Conservation (phyloP, 108 stramenopile genomes). For the Mediolabrus comicus region DNA sequence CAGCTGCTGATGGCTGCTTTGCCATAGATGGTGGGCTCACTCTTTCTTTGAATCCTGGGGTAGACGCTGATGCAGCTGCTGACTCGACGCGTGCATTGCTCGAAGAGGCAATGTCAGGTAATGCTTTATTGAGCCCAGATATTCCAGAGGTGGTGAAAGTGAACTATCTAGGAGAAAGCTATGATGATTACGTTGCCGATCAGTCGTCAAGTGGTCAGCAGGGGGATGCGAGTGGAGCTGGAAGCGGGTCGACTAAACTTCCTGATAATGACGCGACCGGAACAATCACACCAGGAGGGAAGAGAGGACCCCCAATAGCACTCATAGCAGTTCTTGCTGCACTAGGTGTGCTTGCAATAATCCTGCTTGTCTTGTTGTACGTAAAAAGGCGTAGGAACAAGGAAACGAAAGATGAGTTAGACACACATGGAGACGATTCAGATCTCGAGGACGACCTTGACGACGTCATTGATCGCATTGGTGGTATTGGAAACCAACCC, state of each 20-base stretch:
- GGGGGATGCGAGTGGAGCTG: neutral
- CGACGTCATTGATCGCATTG: constrained; percentile 29
- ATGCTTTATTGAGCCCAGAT: constrained; percentile 18
- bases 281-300: neutral
- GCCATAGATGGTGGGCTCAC: constrained; percentile 26
- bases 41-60: constrained; percentile 6
- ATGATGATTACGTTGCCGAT: constrained; percentile 6
- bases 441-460: constrained; percentile 17
- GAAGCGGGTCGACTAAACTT: neutral
- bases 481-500: constrained; percentile 10
- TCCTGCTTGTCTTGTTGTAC: neutral
- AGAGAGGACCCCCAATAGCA: neutral
- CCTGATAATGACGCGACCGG: neutral
- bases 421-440: constrained; percentile 1
- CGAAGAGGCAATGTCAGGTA: constrained; percentile 14
- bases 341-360: neutral
- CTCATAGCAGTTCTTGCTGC: neutral
- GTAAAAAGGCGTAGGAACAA: neutral
- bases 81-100: constrained; percentile 15
- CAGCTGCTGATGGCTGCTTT: constrained; percentile 32
- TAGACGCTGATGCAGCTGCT: neutral
- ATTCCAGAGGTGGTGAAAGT: constrained; percentile 34
- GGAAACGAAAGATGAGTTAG: neutral
- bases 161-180: constrained; percentile 26
- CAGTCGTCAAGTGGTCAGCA: neutral